Evolutionary conservation across 192 early-diverging fungal genomes (phyloP), one percentile per base, ranked within the genome.

Genomic region (Backusella westeae): DNA sequence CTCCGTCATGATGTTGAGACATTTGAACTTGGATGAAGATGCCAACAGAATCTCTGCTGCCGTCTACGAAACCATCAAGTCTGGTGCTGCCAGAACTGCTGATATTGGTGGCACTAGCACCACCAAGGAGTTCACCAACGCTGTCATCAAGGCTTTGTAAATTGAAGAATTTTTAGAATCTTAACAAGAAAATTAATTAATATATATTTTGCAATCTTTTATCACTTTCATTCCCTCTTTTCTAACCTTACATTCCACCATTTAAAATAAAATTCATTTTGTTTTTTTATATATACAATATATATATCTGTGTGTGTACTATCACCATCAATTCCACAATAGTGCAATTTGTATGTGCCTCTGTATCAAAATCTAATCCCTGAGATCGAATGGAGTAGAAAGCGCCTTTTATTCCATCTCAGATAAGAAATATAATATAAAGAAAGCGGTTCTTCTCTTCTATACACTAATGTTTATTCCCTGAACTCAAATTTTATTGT

Each of bases 1-100:
- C 35, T 92, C 95, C 21, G 94, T 98, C 66, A 92, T 96, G 90
- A 95, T 99, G 95, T 90, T 99, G 73, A 93, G 96, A 83, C 97
- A 97, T 86, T 84, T 99, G 69, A 92, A 93, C 81, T 91, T 98
- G 75, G 87, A 91, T 82, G 89, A 94, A 68, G 89, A 97, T 79
- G 98, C 98, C 73, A 91, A 94, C 86, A 90, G 89, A 78, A 99
- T 99, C 81, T 93, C 92, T 81, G 88, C 88, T 59, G 96, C 98
- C 36, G 90, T 99, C 72, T 89, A 87, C 84, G 91, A 95, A 90
- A 96, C 96, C 72, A 91, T 98, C 75, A 81, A 90, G 80, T 83
- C 89, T 71, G 93, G 93, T 77, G 81, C 86, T 74, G 79, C 85
- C 78, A 84, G 80, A 78, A 98, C 97, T 66, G 93, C 91, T 69